Percentiles rank a stretch among this genome's conserved stretches.
phyloP scores from a whole-genome alignment of 148 eudicot species.

The Selenicereus undatus region DNA sequence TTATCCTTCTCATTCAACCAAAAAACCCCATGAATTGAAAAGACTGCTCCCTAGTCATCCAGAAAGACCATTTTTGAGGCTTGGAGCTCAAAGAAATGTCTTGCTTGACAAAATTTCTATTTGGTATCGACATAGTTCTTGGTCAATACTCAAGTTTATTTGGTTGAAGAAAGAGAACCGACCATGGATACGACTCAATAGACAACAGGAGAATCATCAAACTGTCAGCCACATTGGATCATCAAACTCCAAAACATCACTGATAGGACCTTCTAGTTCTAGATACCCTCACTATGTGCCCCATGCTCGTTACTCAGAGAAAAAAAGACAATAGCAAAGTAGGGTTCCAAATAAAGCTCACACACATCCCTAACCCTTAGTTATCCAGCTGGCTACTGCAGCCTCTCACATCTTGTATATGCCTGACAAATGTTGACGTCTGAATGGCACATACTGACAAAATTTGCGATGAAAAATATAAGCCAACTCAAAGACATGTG shows the following conservation, averaged over 20 bases:
- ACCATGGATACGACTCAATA: neutral
- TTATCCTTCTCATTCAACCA: neutral
- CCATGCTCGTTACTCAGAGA: neutral
- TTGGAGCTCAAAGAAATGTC: neutral
- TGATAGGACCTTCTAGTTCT: neutral
- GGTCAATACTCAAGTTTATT: neutral
- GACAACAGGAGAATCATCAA: neutral
- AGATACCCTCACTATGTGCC: neutral
- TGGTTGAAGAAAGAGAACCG: neutral
- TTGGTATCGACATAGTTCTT: neutral
- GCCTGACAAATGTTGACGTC: neutral
- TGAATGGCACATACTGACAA: neutral
- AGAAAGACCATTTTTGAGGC: neutral
- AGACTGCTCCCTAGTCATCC: neutral
- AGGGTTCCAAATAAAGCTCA: neutral
- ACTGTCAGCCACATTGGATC: neutral
- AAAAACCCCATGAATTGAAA: neutral
- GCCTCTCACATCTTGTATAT: neutral
- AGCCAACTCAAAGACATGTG: neutral
- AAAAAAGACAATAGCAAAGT: neutral
- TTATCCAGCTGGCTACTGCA: neutral
- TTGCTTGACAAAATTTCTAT: neutral
- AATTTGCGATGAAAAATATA: neutral
- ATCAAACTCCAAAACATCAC: neutral
- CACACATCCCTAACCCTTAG: neutral